Evolutionary conservation across 164 flowering plant species (phyloP), one percentile per base, ranked within the genome.

Genomic region (Berberis vulgaris): DNA sequence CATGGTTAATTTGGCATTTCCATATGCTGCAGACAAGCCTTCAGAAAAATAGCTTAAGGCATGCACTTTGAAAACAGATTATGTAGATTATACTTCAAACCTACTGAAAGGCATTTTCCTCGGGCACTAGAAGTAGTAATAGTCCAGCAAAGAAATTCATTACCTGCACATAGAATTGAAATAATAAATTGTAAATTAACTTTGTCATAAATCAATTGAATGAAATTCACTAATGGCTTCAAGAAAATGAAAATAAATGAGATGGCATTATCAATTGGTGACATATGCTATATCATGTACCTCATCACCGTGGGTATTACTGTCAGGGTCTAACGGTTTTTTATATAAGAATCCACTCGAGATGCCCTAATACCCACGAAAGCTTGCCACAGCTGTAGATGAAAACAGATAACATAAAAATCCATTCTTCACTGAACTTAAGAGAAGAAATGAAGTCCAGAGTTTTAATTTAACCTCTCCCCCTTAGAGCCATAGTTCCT

Each of bases 201-300:
- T 26, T 26, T 26, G 26, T 26, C 26, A 26, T 26, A 26, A 26
- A 26, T 26, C 26, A 50, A 26, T 26, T 26, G 26, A 26, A 26
- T 26, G 26, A 26, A 26, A 26, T 26, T 26, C 26, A 26, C 26
- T 26, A 26, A 26, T 26, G 26, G 26, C 26, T 26, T 26, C 26
- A 26, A 26, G 26, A 26, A 26, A 26, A 26, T 26, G 26, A 26
- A 26, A 26, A 26, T 0, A 26, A 26, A 26, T 26, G 26, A 26
- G 26, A 26, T n/a, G 50, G 91, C 99, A 96, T 94, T 94, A 76
- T 94, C 99, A 74, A 94, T 94, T 80, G 91, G 99, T 76, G 45
- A 72, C 53, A 56, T 44, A 63, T 59, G 72, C 59, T 53, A 43
- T 59, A 54, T 69, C 73, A 49, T 54, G 71, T 6, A 76, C 79